Evolutionary conservation across 441 rosid genomes (phyloP).

Genomic region (Syzygium syzygioides): DNA sequence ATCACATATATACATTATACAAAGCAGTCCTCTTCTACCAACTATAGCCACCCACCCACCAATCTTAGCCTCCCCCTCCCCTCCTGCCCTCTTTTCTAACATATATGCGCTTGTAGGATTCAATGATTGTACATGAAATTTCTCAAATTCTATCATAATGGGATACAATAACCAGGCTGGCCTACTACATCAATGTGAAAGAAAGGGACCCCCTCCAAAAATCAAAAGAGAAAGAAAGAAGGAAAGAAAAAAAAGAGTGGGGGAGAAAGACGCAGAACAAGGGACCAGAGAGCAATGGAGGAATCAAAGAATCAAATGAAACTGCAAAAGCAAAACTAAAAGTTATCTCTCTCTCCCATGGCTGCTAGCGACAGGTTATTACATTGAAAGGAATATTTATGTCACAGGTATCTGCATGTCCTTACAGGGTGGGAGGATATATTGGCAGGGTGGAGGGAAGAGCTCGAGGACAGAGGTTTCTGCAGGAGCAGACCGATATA

Average conservation of each 20-base stretch:
- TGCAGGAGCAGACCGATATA: conserved; percentile 2
- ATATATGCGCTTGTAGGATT: conserved; percentile 11
- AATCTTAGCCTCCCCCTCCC: background rate
- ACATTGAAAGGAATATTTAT: conserved; percentile 23
- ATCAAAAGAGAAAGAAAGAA: background rate
- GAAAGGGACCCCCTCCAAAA: conserved; percentile 3
- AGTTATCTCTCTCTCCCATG: conserved; percentile 40
- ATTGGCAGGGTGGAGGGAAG: conserved; percentile 24
- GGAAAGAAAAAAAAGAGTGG: background rate
- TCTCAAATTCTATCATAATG: conserved; percentile 9
- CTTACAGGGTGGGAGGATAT: conserved; percentile 18
- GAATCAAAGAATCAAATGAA: conserved; percentile 51
- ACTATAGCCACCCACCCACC: conserved; percentile 19
- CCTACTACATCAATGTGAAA: conserved; percentile 25
- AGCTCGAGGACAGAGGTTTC: conserved; percentile 16
- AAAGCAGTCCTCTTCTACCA: conserved; percentile 27
- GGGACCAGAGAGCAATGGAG: conserved; percentile 44
- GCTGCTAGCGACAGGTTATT: conserved; percentile 33
- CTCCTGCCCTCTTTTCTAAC: conserved; percentile 20
- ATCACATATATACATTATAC: conserved; percentile 48
- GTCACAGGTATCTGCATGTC: conserved; percentile 37
- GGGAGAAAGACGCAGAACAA: conserved; percentile 14
- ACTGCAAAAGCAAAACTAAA: conserved; percentile 37
- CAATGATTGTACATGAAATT: conserved; percentile 31
- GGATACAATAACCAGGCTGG: conserved; percentile 40